These are phyloP conservation scores for Saturnispora quitensis DNA, from an alignment of 805 yeast genomes.

Conservation along the genomic window DNA sequence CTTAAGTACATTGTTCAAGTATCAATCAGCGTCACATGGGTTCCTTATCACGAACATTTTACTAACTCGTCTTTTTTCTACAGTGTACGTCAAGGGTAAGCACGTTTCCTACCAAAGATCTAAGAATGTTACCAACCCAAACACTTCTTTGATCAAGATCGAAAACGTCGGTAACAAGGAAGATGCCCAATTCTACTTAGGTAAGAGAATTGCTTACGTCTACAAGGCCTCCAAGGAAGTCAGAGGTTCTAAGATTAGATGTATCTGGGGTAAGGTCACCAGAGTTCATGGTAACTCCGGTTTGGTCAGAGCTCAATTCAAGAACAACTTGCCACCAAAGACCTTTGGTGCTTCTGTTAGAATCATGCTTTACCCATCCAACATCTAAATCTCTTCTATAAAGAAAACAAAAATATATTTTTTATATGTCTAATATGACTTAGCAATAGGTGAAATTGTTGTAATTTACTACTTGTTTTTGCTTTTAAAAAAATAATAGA, in stretches of 20 bases:
- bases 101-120: conserved; percentile 99
- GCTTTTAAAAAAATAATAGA: not conserved
- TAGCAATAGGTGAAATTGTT: conserved; percentile 6
- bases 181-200: conserved; percentile 98
- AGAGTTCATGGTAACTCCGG: conserved; percentile 99
- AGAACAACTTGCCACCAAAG: conserved; percentile 98
- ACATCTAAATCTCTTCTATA: conserved; percentile 60
- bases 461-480: conserved; percentile 2
- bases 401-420: conserved; percentile 10
- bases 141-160: conserved; percentile 90
- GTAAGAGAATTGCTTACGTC: conserved; percentile 98
- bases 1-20: too few relatives aligned
- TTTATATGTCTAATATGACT: conserved; percentile 16
- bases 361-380: conserved; percentile 99
- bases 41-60: not conserved
- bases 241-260: conserved; percentile 98
- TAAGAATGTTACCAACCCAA: conserved; percentile 96
- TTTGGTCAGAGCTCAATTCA: conserved; percentile 97
- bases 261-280: conserved; percentile 98
- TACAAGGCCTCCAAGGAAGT: conserved; percentile 98
- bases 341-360: conserved; percentile 99
- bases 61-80: conserved; percentile 18
- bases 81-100: conserved; percentile 99
- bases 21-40: too few relatives aligned
- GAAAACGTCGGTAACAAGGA: conserved; percentile 90